These are phyloP conservation scores for Sarocladium brachiariae DNA, from an alignment of 2,329 filamentous ascomycete genomes.

Conservation along the genomic window DNA sequence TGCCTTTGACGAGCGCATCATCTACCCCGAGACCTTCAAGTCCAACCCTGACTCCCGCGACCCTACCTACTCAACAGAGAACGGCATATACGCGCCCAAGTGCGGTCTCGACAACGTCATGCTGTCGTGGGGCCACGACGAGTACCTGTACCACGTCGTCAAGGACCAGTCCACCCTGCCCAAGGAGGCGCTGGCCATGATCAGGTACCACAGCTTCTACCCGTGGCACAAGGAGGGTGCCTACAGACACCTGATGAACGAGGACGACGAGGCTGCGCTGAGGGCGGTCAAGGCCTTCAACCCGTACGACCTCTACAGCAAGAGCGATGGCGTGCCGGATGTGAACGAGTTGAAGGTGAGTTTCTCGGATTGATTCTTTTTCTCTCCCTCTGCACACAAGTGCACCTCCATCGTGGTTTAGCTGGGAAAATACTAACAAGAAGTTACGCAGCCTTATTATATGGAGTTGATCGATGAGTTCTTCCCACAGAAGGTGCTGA, in stretches of 20 bases:
- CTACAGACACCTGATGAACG: constrained; percentile 76
- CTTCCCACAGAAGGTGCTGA: constrained; percentile 31
- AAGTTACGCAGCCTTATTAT: constrained; percentile 29
- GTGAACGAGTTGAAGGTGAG: constrained; percentile 62
- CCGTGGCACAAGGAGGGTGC: constrained; percentile 81
- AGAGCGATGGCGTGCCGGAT: constrained; percentile 74
- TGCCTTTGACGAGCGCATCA: constrained; percentile 66
- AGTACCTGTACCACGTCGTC: constrained; percentile 81
- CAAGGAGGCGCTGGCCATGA: constrained; percentile 81
- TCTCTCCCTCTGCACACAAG: neutral
- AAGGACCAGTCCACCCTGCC: constrained; percentile 77
- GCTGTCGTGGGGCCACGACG: constrained; percentile 85
- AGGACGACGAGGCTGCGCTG: constrained; percentile 73
- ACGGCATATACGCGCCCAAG: constrained; percentile 72
- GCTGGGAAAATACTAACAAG: neutral
- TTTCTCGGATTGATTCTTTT: neutral
- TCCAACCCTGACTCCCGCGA: constrained; percentile 69
- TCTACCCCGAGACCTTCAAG: constrained; percentile 72
- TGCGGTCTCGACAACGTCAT: constrained; percentile 84
- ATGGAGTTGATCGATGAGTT: constrained; percentile 36
- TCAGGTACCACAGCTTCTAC: constrained; percentile 89
- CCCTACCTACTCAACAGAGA: constrained; percentile 65
- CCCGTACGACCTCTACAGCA: constrained; percentile 87
- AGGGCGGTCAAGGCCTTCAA: constrained; percentile 81
- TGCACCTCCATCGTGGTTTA: neutral